phyloP scores from a whole-genome alignment of 768 basidiomycete species.

The Lactifluus piperatus region DNA sequence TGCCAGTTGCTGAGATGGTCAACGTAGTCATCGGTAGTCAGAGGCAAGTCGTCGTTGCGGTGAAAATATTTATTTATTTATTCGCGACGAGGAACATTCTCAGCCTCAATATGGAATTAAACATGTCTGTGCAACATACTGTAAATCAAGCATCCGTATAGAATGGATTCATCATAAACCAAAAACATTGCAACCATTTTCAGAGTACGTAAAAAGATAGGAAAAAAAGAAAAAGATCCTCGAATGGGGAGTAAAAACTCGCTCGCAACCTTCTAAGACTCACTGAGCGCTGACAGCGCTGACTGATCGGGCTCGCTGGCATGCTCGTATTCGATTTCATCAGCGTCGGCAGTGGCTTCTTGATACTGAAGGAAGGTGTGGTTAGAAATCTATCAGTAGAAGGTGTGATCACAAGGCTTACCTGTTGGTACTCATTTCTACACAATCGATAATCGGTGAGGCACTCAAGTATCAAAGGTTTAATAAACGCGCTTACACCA shows the following conservation, averaged over 20 bases:
- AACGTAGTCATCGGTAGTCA: slow-evolving; percentile 36
- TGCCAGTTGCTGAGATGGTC: slow-evolving; percentile 42
- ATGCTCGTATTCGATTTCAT: slow-evolving; percentile 12
- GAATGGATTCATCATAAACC: neutral
- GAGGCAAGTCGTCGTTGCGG: too few relatives aligned
- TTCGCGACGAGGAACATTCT: neutral
- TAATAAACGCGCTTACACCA: slow-evolving; percentile 58
- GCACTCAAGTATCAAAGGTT: slow-evolving; percentile 4
- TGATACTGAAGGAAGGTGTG: slow-evolving; percentile 13
- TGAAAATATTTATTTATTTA: slow-evolving; percentile 4
- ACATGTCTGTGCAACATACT: neutral
- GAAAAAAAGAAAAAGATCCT: neutral
- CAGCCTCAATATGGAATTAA: neutral
- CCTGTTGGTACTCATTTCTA: slow-evolving; percentile 88
- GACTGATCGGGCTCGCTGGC: slow-evolving; percentile 8
- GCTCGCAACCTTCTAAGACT: neutral
- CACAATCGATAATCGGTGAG: slow-evolving; percentile 5
- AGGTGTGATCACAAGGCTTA: slow-evolving; percentile 22
- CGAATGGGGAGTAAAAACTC: neutral
- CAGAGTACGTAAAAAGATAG: neutral
- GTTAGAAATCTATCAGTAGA: neutral
- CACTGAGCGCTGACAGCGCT: neutral
- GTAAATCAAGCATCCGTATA: neutral
- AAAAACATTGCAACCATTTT: neutral
- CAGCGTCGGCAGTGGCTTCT: slow-evolving; percentile 18